Base-by-base conservation (phyloP, 345 rosid genomes). In the Gossypium turneri region DNA sequence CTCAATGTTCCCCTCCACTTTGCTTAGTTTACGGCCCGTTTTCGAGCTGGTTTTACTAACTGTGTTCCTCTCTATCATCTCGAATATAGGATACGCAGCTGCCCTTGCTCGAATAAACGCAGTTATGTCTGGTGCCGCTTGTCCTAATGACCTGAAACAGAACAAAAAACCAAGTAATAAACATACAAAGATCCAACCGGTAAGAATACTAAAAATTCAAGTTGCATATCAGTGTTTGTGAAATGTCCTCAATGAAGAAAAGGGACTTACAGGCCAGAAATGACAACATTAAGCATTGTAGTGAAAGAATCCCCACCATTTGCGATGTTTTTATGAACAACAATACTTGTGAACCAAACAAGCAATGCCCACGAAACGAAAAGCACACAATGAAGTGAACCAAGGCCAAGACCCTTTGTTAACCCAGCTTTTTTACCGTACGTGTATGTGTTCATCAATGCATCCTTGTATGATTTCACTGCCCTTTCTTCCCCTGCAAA, bases 281-380 rank as follows among this genome's bases (percentile, higher is more conserved):
- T 91, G 70, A 93, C 99, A 68, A 93, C 99, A 74, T 91, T 93
- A 74, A 95, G 98, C 99, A 95, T 95, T 65, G 99, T 95, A n/a
- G 99, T 93, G 86, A 95, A 95, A 45, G 99, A 87, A 67, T 90
- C 88, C 25, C 95, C 99, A 15, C 98, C 99, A 78, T 93, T 78
- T 27, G 97, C 89, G 12, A 95, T 95, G 0, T 70, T 25, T 74
- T 95, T 93, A 56, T 95, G 99, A 45, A 95, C 99, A 70, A 93
- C 82, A 1, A 91, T 70, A 83, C 99, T 90, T 29, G 95, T 89
- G 80, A 83, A 95, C 99, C 99, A 95, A 70, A 95, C 96, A 29
- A 93, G 98, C 82, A 95, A 81, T 3, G 99, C 82, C 99, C 99
- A 95, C 4, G 99, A 95, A 9, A 93, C 84, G 76, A 95, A 95